Evolutionary conservation across 345 rosid genomes (phyloP), one percentile per base, ranked within the genome.

Genomic region (Rhizophora mangle): DNA sequence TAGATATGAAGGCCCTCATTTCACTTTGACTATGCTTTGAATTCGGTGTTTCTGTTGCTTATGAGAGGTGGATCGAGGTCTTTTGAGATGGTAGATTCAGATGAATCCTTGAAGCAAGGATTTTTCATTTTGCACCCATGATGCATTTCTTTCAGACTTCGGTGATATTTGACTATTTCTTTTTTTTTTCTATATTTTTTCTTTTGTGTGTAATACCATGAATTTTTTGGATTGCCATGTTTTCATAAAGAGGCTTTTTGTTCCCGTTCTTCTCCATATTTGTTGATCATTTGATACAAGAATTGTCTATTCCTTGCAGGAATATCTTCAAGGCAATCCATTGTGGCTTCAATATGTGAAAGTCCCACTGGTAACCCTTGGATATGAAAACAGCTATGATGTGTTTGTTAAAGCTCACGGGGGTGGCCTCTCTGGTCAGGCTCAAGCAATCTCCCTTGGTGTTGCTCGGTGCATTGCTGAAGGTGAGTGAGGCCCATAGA

Each of bases 291-390:
- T 43, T 43, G 49, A 43, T 15, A 13, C 18, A 16, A 13, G 8
- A 21, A 13, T 54, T 53, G 43, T 52, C 6, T 36, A 22, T 49
- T 56, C 24, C 62, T 52, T 16, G 70, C 85, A 91, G 97, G 98
- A 94, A 66, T 94, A 91, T 80, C 96, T 89, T 43, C 97, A 94
- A 70, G 97, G 96, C n/a, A 94, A 94, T 72, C 99, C 99, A 2
- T 49, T 89, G 69, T 94, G 99, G 97, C 83, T 94, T 69, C 96
- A 91, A 46, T 88, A 91, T 70, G 80, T 94, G 46, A 94, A 91
- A 76, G 84, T 83, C 36, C 99, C 99, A 3, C 66, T 91, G 80
- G 82, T 80, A 66, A 83, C 90, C 39, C 67, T 94, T 26, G 96
- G 99, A n/a, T 91, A 94, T 49, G 99, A 91, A 74, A 84, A 65